phyloP scores from a whole-genome alignment of 331 rosid genomes.

The Pyracantha coccinea region DNA sequence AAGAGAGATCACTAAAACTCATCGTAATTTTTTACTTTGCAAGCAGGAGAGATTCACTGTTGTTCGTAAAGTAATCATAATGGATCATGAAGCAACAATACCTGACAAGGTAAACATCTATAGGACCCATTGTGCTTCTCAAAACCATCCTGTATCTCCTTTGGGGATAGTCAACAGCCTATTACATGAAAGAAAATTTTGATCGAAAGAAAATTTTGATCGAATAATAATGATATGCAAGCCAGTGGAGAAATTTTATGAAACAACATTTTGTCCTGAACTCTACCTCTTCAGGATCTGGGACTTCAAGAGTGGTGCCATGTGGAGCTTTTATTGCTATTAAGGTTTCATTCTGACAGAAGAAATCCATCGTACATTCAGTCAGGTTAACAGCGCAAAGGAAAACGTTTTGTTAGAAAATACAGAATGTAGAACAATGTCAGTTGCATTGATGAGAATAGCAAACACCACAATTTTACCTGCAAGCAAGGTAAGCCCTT shows the following conservation, averaged over 20 bases:
- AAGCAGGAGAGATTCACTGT: slow-evolving; percentile 4
- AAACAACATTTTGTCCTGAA: slow-evolving; percentile 6
- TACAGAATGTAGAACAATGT: background rate
- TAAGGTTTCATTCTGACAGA: slow-evolving; percentile 81
- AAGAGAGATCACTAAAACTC: background rate
- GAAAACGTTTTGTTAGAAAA: background rate
- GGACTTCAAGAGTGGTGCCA: slow-evolving; percentile 96
- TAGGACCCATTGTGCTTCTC: slow-evolving; percentile 97
- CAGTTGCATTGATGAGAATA: background rate
- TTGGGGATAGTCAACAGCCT: slow-evolving; percentile 96
- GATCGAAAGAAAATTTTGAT: slow-evolving; percentile 19
- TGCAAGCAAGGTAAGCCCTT: slow-evolving; percentile 84
- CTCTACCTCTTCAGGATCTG: slow-evolving; percentile 96
- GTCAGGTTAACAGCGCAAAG: slow-evolving; percentile 15
- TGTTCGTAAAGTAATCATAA: slow-evolving; percentile 4
- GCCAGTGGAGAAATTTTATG: background rate
- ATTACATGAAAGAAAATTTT: slow-evolving; percentile 22
- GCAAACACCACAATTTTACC: slow-evolving; percentile 34
- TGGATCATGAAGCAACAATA: slow-evolving; percentile 20
- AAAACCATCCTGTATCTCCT: slow-evolving; percentile 92
- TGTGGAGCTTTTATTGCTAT: slow-evolving; percentile 99
- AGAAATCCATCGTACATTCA: background rate
- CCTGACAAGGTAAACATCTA: slow-evolving; percentile 98
- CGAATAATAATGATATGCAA: slow-evolving; percentile 17
- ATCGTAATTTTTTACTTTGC: background rate